These are phyloP conservation scores for Yarrowia osloensis DNA, from an alignment of 805 yeast species.

Conservation along the genomic window DNA sequence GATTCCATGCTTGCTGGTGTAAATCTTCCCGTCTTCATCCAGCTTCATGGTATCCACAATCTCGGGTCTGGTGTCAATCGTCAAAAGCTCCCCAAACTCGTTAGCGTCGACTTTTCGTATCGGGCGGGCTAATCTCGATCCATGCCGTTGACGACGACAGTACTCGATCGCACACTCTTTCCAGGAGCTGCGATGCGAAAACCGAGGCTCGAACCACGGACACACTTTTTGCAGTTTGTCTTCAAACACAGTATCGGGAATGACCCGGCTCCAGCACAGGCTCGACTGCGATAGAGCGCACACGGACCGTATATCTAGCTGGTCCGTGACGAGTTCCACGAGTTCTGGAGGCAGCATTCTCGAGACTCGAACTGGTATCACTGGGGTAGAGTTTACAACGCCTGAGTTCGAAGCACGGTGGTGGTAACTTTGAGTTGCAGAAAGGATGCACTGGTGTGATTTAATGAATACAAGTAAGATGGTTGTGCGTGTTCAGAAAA, in stretches of 20 bases:
- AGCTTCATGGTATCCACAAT: neutral
- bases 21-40: neutral
- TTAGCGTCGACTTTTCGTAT: neutral
- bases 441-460: no score
- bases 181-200: neutral
- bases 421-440: no score
- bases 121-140: neutral
- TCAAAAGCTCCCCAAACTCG: neutral
- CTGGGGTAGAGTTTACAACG: neutral
- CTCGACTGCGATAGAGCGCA: neutral
- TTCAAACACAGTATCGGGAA: neutral
- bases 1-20: neutral
- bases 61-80: neutral
- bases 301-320: neutral
- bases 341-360: neutral
- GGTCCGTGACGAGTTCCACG: neutral
- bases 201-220: neutral
- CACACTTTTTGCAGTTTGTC: neutral
- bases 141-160: neutral
- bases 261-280: neutral
- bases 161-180: neutral
- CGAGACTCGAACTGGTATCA: neutral
- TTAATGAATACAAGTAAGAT: no score
- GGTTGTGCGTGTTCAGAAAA: no score
- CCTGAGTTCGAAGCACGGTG: no score